phyloP scores from a whole-genome alignment of 495 filamentous ascomycete genomes.

The Podospora bellae-mahoneyi region DNA sequence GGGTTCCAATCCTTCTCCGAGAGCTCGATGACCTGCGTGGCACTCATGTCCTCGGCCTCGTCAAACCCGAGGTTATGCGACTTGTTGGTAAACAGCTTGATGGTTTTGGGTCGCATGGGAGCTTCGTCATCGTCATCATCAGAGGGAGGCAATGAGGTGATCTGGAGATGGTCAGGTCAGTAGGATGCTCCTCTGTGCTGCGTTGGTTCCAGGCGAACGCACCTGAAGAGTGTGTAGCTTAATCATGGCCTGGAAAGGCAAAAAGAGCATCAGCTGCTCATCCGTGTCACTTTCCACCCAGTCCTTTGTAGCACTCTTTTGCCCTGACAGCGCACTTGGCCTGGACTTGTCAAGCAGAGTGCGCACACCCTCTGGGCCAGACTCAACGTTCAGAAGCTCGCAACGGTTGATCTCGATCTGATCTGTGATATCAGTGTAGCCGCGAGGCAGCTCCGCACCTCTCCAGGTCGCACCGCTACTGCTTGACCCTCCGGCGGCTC shows the following conservation, averaged over 20 bases:
- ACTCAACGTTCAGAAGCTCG: slow-evolving; percentile 83
- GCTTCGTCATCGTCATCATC: slow-evolving; percentile 61
- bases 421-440: slow-evolving; percentile 79
- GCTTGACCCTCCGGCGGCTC: slow-evolving; percentile 43
- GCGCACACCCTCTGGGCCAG: slow-evolving; percentile 61
- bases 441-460: slow-evolving; percentile 69
- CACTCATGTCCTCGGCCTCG: slow-evolving; percentile 79
- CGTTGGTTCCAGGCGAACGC: slow-evolving; percentile 9
- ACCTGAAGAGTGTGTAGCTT: slow-evolving; percentile 84
- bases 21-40: slow-evolving; percentile 74
- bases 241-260: slow-evolving; percentile 82
- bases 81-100: slow-evolving; percentile 82
- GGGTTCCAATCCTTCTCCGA: slow-evolving; percentile 80
- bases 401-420: slow-evolving; percentile 73
- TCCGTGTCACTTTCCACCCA: slow-evolving; percentile 99
- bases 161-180: slow-evolving; percentile 43
- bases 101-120: slow-evolving; percentile 80
- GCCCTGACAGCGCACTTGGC: slow-evolving; percentile 62
- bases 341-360: slow-evolving; percentile 68
- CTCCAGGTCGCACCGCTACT: slow-evolving; percentile 59
- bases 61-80: slow-evolving; percentile 90
- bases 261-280: slow-evolving; percentile 91
- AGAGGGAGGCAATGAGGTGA: slow-evolving; percentile 75
- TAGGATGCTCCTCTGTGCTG: background rate
- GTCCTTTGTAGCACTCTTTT: slow-evolving; percentile 62